phyloP scores from a whole-genome alignment of 75 land plant genomes.

The Chamaecyparis obtusa region DNA sequence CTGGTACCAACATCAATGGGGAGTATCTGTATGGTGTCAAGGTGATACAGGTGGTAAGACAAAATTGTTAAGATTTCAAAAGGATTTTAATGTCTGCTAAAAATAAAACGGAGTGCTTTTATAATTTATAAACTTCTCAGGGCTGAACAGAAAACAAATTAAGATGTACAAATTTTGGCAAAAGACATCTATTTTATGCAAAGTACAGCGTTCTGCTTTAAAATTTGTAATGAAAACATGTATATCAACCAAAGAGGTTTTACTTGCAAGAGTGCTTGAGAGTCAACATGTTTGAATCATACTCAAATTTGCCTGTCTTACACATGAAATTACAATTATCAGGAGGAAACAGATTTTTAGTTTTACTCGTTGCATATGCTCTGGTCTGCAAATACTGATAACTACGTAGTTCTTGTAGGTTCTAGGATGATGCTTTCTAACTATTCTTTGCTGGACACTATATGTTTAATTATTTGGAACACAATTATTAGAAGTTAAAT shows the following conservation, averaged over 20 bases:
- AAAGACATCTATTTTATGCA: neutral
- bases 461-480: neutral
- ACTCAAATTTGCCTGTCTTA: neutral
- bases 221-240: neutral
- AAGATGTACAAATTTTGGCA: neutral
- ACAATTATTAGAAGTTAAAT: neutral
- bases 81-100: neutral
- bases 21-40: neutral
- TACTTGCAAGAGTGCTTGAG: neutral
- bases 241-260: neutral
- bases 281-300: neutral
- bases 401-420: neutral
- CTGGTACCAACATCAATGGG: neutral
- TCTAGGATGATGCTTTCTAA: neutral
- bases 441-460: neutral
- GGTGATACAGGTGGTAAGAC: neutral
- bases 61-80: neutral
- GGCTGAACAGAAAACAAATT: neutral
- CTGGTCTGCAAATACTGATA: neutral
- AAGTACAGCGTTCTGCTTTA: neutral
- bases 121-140: neutral
- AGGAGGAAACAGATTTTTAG: neutral
- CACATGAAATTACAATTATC: neutral
- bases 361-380: neutral
- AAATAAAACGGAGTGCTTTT: neutral